phyloP scores from a whole-genome alignment of 208 protist genomes.

The Tritrichomonas foetus region DNA sequence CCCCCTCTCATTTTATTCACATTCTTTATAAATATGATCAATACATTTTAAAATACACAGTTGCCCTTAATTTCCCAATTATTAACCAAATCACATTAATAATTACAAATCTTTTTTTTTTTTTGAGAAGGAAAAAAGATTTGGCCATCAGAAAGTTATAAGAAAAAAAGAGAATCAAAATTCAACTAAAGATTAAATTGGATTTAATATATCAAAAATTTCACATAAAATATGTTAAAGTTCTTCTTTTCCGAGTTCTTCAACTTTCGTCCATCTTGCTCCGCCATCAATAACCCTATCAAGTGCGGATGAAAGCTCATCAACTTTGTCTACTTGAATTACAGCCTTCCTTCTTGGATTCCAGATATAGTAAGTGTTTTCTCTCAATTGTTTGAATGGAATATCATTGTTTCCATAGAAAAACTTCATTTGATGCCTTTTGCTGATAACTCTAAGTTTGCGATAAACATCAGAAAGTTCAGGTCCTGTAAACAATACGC shows the following conservation, averaged over 20 bases:
- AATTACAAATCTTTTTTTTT: too few relatives aligned
- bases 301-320: not conserved
- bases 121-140: too few relatives aligned
- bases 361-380: not conserved
- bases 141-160: too few relatives aligned
- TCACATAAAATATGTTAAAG: too few relatives aligned
- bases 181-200: too few relatives aligned
- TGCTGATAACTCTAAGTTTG: not conserved
- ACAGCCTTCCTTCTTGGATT: not conserved
- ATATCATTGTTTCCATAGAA: slow-evolving; percentile 8
- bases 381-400: not conserved
- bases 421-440: slow-evolving; percentile 28
- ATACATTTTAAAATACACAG: too few relatives aligned
- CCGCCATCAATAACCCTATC: slow-evolving; percentile 15
- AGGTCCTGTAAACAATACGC: not conserved
- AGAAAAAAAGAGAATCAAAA: too few relatives aligned
- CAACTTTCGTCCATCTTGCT: not conserved
- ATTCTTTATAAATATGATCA: too few relatives aligned
- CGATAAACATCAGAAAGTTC: not conserved
- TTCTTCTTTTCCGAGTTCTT: not conserved
- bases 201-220: too few relatives aligned
- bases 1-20: too few relatives aligned
- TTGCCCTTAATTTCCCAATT: too few relatives aligned
- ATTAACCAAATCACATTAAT: too few relatives aligned
- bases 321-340: not conserved